These are phyloP conservation scores for Closterium sp. DNA, from an alignment of 139 green algal genomes.

Conservation along the genomic window DNA sequence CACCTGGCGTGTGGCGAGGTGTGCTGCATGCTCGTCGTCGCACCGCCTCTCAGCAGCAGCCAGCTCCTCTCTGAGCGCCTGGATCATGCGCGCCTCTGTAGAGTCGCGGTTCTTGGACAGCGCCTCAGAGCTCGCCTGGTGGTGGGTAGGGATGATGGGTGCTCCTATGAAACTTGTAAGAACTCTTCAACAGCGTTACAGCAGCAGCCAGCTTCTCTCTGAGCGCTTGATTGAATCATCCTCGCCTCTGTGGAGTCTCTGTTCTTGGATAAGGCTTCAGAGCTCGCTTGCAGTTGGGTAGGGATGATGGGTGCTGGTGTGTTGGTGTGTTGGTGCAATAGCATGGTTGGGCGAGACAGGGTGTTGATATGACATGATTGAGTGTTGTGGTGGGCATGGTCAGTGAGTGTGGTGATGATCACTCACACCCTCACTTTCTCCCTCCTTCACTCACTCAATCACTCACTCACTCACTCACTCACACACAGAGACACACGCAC, in stretches of 20 bases:
- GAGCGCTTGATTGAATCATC: constrained; percentile 31
- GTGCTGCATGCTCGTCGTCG: constrained; percentile 35
- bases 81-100: constrained; percentile 37
- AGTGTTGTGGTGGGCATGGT: not conserved
- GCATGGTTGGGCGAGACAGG: not conserved
- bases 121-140: constrained; percentile 27
- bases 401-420: not conserved
- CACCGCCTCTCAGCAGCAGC: constrained; percentile 28
- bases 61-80: constrained; percentile 46
- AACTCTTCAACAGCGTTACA: no score
- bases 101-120: constrained; percentile 21
- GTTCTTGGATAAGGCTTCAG: constrained; percentile 13
- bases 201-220: no score
- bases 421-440: no score
- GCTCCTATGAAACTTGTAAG: no score
- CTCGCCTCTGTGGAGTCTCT: constrained; percentile 20
- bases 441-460: no score
- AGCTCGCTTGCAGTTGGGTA: constrained; percentile 18
- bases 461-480: no score
- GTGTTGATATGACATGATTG: no score
- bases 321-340: not conserved
- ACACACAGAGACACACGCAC: no score
- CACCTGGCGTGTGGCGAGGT: constrained; percentile 32
- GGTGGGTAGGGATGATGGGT: not conserved
- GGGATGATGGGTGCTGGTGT: no score